Evolutionary conservation across 495 filamentous ascomycete species (phyloP), one percentile per base, ranked within the genome.

Genomic region (Penicillium coprophilum): DNA sequence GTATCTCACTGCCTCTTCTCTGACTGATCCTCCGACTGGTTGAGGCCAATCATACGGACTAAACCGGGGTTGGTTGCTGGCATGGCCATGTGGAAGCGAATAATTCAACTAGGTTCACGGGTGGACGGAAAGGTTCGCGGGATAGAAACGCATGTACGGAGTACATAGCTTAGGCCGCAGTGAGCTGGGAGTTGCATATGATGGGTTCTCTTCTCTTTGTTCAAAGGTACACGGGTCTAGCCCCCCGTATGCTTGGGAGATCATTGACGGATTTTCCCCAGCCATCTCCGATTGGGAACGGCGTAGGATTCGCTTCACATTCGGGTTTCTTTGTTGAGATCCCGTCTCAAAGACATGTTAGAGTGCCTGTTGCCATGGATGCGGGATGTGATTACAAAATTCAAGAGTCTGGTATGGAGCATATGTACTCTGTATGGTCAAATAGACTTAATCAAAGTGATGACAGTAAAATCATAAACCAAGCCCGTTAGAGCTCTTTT

Each of bases 71-170:
- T 34, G 15, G 19, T 21, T 24, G 21, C 17, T 19, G 21, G 20
- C 39, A 20, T 12, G 6, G 41, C 47, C 23, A 36, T 44, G 36
- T 24, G 30, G 31, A 19, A 34, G 31, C 15, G 8, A 28, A 46
- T 45, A 20, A 21, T 12, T n/a, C 51, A 48, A 59, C 58, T 66
- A 67, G 64, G 58, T 62, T 67, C 64, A 4, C 49, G 58, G 61
- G 44, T 49, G 21, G 55, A 57, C 58, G 58, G 61, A 64, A 31
- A 57, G 56, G 61, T 67, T 67, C 56, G 58, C 64, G 50, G 50
- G n/a, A 64, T 53, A 46, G 57, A 50, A 34, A 49, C 24, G 27
- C 50, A 43, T 43, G 56, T 57, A n/a, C n/a, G n/a, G n/a, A n/a
- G n/a, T n/a, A n/a, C n/a, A n/a, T n/a, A 46, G 60, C 53, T 57